These are phyloP conservation scores for Cymbopogon flexuosus DNA, from an alignment of 202 grass and related monocot species.

Conservation along the genomic window DNA sequence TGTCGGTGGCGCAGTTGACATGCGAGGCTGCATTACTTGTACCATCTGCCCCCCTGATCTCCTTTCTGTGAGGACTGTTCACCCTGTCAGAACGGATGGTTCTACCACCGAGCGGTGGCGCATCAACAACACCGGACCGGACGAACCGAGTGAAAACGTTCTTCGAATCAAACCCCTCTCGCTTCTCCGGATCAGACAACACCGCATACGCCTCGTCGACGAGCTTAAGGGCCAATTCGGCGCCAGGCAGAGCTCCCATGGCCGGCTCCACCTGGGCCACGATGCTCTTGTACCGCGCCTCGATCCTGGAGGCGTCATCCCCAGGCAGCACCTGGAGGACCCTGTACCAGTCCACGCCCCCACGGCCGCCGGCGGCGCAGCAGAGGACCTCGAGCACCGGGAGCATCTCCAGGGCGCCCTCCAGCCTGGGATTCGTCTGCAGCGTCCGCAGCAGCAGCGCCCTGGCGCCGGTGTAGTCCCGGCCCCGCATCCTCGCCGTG, in stretches of 20 bases:
- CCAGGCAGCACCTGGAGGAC: slow-evolving; percentile 47
- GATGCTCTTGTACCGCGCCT: slow-evolving; percentile 40
- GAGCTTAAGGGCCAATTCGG: slow-evolving; percentile 40
- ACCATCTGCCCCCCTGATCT: background rate
- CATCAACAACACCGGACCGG: background rate
- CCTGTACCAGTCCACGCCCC: slow-evolving; percentile 50
- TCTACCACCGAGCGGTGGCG: background rate
- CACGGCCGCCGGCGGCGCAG: slow-evolving; percentile 32
- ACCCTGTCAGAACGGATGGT: background rate
- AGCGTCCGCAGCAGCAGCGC: slow-evolving; percentile 56
- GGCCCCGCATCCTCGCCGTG: slow-evolving; percentile 29
- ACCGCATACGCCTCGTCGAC: slow-evolving; percentile 55
- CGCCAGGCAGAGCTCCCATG: slow-evolving; percentile 33
- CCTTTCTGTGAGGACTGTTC: background rate
- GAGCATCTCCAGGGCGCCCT: slow-evolving; percentile 59
- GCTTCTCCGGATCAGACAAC: slow-evolving; percentile 49
- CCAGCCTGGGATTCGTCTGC: slow-evolving; percentile 47
- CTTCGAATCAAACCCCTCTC: slow-evolving; percentile 37
- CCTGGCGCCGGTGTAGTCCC: slow-evolving; percentile 56
- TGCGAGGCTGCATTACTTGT: background rate
- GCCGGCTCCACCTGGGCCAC: slow-evolving; percentile 38
- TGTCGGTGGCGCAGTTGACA: background rate
- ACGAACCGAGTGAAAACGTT: background rate
- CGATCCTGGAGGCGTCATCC: slow-evolving; percentile 32
- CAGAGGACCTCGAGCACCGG: slow-evolving; percentile 64